Percentiles rank a stretch among this genome's conserved stretches.
Evolutionary conservation across 2,329 filamentous ascomycete genomes (phyloP).

Genomic region (Sporothrix sp.): DNA sequence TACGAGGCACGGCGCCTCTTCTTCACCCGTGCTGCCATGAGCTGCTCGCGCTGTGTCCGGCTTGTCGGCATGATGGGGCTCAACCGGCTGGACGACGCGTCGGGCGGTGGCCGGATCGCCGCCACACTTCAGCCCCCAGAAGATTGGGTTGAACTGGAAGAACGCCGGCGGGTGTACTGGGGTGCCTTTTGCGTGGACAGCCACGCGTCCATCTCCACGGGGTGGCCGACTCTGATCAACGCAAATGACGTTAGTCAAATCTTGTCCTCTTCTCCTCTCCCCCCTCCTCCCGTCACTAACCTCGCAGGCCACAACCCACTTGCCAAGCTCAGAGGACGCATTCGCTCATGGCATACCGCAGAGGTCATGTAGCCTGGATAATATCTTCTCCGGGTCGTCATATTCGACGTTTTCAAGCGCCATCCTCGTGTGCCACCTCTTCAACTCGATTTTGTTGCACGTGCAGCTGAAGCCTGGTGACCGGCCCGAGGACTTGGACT

Average conservation of each 20-base stretch:
- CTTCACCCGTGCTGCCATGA: conserved; percentile 81
- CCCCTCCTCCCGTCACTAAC: neutral
- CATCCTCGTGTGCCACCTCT: conserved; percentile 64
- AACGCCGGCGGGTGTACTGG: conserved; percentile 81
- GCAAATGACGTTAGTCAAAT: conserved; percentile 49
- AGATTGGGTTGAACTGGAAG: conserved; percentile 68
- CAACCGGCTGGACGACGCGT: conserved; percentile 60
- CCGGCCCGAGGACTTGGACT: conserved; percentile 58
- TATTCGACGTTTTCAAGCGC: conserved; percentile 66
- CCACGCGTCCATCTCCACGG: conserved; percentile 79
- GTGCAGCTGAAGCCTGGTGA: conserved; percentile 64
- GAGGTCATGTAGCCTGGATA: conserved; percentile 51
- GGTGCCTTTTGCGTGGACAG: conserved; percentile 71
- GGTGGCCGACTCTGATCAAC: conserved; percentile 78
- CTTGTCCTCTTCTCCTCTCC: neutral
- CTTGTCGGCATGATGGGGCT: conserved; percentile 78
- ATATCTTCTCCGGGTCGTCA: conserved; percentile 50
- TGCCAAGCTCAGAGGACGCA: conserved; percentile 72
- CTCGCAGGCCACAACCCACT: conserved; percentile 57
- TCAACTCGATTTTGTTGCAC: conserved; percentile 73
- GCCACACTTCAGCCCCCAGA: conserved; percentile 62
- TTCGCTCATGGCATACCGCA: conserved; percentile 59
- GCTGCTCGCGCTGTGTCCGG: conserved; percentile 58
- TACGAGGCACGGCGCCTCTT: conserved; percentile 80
- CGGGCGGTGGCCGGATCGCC: conserved; percentile 49